Evolutionary conservation across 2,329 filamentous ascomycete genomes (phyloP), one percentile per base, ranked within the genome.

Genomic region (Colletotrichum agaves): DNA sequence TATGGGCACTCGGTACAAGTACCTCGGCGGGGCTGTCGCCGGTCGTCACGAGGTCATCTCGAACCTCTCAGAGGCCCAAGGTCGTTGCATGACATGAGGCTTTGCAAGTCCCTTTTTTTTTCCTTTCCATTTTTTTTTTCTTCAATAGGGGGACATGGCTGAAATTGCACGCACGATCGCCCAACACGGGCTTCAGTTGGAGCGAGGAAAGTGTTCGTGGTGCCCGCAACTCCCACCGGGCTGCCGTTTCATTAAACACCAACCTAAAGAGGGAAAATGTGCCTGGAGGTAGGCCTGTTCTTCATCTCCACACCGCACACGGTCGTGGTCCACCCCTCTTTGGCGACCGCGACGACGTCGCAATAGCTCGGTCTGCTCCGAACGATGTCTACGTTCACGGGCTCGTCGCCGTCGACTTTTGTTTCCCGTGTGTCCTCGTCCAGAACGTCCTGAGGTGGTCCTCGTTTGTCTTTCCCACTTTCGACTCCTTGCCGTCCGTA

Each of bases 361-460:
- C 53, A 64, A 67, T 67, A 55, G 64, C 53, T 64, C 61, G 64
- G 64, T 41, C 64, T 67, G 61, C 61, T 63, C 64, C 64, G 64
- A 55, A 47, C 31, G 10, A 64, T 7, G 39, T 55, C 47, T 17
- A 53, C 64, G 17, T 64, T 64, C 53, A 39, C 61, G 41, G 61
- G 39, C 61, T 33, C 41, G 46, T 47, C 31, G 35, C 61, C 21
- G 27, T 59, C 27, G 39, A 59, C 61, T 67, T 64, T 67, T 64
- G 61, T 59, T 59, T 64, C 53, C 59, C 23, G 59, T 55, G 23
- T 27, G 23, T 61, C 49, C 46, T 61, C 59, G 39, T 46, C 46
- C 19, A 19, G 19, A 19, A 33, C 3, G 21, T 23, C 39, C 12
- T 59, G 41, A 23, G 37, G 12, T 13, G 15, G 50, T 35, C 19